Evolutionary conservation across 2,329 filamentous ascomycete species (phyloP).

Genomic region (Didymella arachidicola): DNA sequence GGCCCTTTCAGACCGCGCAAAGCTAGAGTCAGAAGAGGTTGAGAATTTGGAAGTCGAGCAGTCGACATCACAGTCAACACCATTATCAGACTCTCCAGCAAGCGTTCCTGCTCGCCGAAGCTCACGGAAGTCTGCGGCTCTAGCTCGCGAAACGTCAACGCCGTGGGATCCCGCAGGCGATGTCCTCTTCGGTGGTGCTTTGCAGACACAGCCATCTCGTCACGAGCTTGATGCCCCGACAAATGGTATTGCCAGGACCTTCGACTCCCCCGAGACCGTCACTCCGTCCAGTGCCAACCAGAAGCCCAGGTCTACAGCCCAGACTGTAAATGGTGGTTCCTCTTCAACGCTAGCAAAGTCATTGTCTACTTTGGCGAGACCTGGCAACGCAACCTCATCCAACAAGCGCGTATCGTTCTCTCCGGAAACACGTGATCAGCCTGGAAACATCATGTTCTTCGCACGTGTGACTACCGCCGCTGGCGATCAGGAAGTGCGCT

Average conservation of each 20-base stretch:
- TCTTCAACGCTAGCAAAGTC: background rate
- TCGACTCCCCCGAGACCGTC: background rate
- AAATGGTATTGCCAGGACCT: background rate
- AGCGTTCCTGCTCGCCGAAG: slow-evolving; percentile 25
- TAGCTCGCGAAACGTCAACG: slow-evolving; percentile 4
- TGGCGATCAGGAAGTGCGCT: slow-evolving; percentile 14
- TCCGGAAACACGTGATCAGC: background rate
- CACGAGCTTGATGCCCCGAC: background rate
- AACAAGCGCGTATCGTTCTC: slow-evolving; percentile 13
- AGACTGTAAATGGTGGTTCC: background rate
- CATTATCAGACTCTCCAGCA: background rate
- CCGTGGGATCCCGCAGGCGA: slow-evolving; percentile 4
- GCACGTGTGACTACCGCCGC: slow-evolving; percentile 21
- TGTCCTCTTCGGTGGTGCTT: background rate
- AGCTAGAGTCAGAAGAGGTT: background rate
- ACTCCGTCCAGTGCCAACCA: background rate
- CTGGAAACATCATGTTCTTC: slow-evolving; percentile 18
- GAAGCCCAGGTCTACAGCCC: background rate
- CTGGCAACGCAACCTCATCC: background rate
- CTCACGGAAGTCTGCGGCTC: slow-evolving; percentile 22
- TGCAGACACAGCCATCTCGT: background rate
- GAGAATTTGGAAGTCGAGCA: background rate
- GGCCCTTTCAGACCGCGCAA: background rate
- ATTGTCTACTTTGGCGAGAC: background rate
- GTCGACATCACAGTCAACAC: background rate